A percentile compares a stretch with the other conserved stretches of the same genome.
phyloP scores from a whole-genome alignment of 2,329 filamentous ascomycete genomes.

The Xylariaceae sp. region DNA sequence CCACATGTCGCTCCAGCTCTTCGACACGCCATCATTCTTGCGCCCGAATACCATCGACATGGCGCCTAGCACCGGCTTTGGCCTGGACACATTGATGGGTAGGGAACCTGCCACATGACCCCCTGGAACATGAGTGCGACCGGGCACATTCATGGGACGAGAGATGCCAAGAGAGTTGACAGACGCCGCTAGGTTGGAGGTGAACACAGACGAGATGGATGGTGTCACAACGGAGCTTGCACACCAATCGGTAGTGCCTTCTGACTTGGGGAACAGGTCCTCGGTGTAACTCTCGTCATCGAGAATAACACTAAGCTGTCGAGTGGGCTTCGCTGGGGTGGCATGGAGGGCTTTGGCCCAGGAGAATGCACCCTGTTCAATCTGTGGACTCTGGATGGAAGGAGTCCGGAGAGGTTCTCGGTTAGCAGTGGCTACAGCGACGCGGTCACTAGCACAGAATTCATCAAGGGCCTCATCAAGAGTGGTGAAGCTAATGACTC shows the following conservation, averaged over 20 bases:
- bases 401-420: conserved; percentile 93
- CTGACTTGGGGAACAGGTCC: conserved; percentile 78
- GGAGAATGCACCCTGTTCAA: conserved; percentile 80
- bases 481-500: conserved; percentile 85
- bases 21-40: conserved; percentile 74
- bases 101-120: conserved; percentile 63
- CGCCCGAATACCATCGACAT: conserved; percentile 77
- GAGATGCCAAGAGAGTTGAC: conserved; percentile 66
- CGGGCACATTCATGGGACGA: conserved; percentile 38
- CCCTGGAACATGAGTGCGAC: conserved; percentile 46
- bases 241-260: conserved; percentile 70
- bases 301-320: conserved; percentile 82
- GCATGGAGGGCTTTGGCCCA: conserved; percentile 89
- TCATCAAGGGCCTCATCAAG: conserved; percentile 88
- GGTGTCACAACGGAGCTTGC: conserved; percentile 70
- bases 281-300: conserved; percentile 76
- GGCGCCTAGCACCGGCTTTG: conserved; percentile 60
- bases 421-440: conserved; percentile 76
- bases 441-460: conserved; percentile 79
- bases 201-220: conserved; percentile 76
- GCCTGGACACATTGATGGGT: conserved; percentile 74
- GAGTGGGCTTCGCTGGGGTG: conserved; percentile 62
- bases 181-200: conserved; percentile 75
- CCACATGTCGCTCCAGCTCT: conserved; percentile 99
- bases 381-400: conserved; percentile 80